These are phyloP conservation scores for Strobilomyces echinocephalus DNA, from an alignment of 768 basidiomycete species.

Conservation along the genomic window DNA sequence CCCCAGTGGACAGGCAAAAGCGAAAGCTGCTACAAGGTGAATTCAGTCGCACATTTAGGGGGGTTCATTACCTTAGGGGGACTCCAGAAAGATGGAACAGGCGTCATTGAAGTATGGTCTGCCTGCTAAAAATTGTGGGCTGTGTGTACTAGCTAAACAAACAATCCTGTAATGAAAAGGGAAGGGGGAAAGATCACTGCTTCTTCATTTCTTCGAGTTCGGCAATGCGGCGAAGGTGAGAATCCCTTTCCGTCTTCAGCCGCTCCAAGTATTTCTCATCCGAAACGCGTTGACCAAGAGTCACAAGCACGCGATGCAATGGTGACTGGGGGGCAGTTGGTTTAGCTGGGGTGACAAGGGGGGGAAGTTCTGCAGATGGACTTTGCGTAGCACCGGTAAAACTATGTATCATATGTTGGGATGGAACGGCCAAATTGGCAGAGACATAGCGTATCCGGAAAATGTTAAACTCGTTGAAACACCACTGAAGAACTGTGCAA, in stretches of 20 bases:
- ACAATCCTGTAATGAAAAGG: background rate
- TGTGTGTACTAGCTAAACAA: background rate
- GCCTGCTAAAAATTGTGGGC: slow-evolving; percentile 1
- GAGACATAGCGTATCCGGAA: slow-evolving; percentile 56
- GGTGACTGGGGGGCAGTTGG: slow-evolving; percentile 12
- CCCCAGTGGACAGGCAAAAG: slow-evolving; percentile 46
- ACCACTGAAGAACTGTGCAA: slow-evolving; percentile 61
- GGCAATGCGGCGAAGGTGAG: slow-evolving; percentile 51
- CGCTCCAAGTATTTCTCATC: slow-evolving; percentile 69
- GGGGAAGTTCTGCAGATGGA: background rate
- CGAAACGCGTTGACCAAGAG: slow-evolving; percentile 42
- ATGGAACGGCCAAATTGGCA: slow-evolving; percentile 12
- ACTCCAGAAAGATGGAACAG: slow-evolving; percentile 51
- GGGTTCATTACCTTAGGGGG: slow-evolving; percentile 58
- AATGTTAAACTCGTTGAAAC: slow-evolving; percentile 65
- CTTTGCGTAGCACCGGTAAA: background rate
- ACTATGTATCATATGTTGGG: background rate
- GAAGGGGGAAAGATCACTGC: background rate
- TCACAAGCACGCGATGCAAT: slow-evolving; percentile 35
- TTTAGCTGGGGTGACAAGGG: slow-evolving; percentile 11
- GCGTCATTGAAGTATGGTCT: slow-evolving; percentile 60
- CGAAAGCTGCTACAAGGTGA: slow-evolving; percentile 54
- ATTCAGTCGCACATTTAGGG: slow-evolving; percentile 49
- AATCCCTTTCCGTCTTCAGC: slow-evolving; percentile 53
- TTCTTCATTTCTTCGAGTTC: slow-evolving; percentile 45